Base-by-base conservation (phyloP, 495 filamentous ascomycete species). In the Penicillium ucsense region DNA sequence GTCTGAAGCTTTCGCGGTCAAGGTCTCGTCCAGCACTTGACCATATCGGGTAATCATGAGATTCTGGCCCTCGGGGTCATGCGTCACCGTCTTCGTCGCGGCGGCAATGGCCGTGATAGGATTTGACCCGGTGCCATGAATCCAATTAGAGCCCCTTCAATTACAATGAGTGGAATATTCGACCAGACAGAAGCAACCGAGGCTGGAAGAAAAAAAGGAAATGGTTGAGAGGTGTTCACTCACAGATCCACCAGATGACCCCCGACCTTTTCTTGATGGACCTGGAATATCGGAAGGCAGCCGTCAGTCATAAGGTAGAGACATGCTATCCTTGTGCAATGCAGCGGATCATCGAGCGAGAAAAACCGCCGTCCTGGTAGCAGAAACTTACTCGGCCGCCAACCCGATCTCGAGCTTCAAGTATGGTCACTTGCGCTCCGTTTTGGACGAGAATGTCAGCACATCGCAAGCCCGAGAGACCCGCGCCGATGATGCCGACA, bases 61-160 rank as follows among this genome's bases (percentile, higher is more conserved):
- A 33, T 78, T 72, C 6, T 62, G 60, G 7, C 75, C 78, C 31
- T 82, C 79, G 37, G 70, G 67, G 44, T 70, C 71, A 47, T 82
- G 74, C 9, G 79, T 67, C 1, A 63, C 50, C 0, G 86, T 88
- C 3, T 75, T 64, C 0, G 85, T 88, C 55, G 80, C 66, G 51
- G 78, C 74, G 9, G 88, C 89, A 31, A 98, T 73, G 33, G 84
- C 76, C 45, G 85, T 63, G 37, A 98, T 90, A 4, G 92, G 90
- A 59, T 95, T 98, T 41, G 85, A 66, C 2, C 82, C 75, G 0
- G 85, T 84, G 34, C 92, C 92, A 63, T 97, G 91, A 29, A 95
- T 94, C 91, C 91, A 96, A 59, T 96, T 97, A 5, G 91, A 83
- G 5, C 91, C 91, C 20, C 88, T 85, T 49, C 3, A 5, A 35